These are phyloP conservation scores for Rickenella mellea DNA, from an alignment of 768 basidiomycete genomes.

Conservation along the genomic window DNA sequence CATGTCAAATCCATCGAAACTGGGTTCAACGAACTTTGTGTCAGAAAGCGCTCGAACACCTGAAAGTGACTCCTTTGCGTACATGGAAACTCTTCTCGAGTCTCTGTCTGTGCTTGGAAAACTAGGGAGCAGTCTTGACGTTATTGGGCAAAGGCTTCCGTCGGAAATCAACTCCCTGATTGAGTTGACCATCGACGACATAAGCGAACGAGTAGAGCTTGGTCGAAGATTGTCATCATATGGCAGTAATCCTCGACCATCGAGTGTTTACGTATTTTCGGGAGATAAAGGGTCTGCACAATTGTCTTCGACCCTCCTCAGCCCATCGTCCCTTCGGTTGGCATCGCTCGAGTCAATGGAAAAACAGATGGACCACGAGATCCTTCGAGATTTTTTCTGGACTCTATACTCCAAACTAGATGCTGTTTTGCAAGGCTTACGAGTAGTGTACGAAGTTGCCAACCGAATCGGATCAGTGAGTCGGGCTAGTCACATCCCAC, in stretches of 20 bases:
- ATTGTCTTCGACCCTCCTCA: constrained; percentile 15
- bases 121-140: constrained; percentile 76
- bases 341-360: constrained; percentile 65
- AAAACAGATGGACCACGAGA: constrained; percentile 73
- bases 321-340: constrained; percentile 51
- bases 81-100: constrained; percentile 88
- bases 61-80: constrained; percentile 87
- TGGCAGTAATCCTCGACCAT: constrained; percentile 28
- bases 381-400: constrained; percentile 90
- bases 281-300: constrained; percentile 14
- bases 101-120: constrained; percentile 88
- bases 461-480: constrained; percentile 86
- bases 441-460: constrained; percentile 84
- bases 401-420: constrained; percentile 92
- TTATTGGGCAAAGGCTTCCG: constrained; percentile 71
- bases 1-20: constrained; percentile 12
- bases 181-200: constrained; percentile 82
- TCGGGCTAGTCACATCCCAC: constrained; percentile 13
- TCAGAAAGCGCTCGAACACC: constrained; percentile 43
- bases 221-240: constrained; percentile 41
- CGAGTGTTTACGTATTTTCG: constrained; percentile 46
- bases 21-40: constrained; percentile 15
- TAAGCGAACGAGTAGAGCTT: constrained; percentile 83
- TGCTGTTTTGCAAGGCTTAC: constrained; percentile 84
- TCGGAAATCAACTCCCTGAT: constrained; percentile 79